Conservation (phyloP, 2,329 filamentous ascomycete genomes). For the Westerdykella aurantiaca region DNA sequence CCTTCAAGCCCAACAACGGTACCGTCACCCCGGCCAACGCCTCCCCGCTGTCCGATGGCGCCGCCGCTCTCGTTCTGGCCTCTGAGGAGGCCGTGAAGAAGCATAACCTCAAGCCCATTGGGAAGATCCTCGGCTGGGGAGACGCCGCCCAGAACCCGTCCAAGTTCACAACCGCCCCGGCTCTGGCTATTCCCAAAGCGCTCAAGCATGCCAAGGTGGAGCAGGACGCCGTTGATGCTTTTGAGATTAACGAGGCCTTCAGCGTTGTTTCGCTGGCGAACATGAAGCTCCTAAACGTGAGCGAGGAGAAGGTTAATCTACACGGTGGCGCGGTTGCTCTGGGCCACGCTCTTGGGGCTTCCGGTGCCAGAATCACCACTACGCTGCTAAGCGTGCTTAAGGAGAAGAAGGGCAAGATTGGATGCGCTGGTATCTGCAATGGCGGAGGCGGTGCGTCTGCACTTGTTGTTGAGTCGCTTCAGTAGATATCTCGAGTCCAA, state of each 20-base stretch:
- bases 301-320: slow-evolving; percentile 84
- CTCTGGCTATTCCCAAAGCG: slow-evolving; percentile 93
- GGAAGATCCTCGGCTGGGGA: slow-evolving; percentile 95
- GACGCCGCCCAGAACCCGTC: slow-evolving; percentile 86
- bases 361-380: slow-evolving; percentile 86
- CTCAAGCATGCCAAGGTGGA: slow-evolving; percentile 87
- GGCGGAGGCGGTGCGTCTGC: slow-evolving; percentile 93
- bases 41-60: slow-evolving; percentile 91
- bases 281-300: slow-evolving; percentile 79
- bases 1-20: slow-evolving; percentile 76
- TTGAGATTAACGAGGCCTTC: slow-evolving; percentile 99
- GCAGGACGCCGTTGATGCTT: slow-evolving; percentile 75
- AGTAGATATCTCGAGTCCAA: slow-evolving; percentile 16
- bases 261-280: slow-evolving; percentile 94
- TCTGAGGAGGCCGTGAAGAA: slow-evolving; percentile 92
- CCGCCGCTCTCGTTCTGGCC: slow-evolving; percentile 84
- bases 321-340: slow-evolving; percentile 94
- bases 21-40: slow-evolving; percentile 96
- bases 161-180: slow-evolving; percentile 92
- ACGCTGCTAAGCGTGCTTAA: slow-evolving; percentile 84
- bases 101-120: slow-evolving; percentile 83
- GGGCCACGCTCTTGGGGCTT: slow-evolving; percentile 89
- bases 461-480: slow-evolving; percentile 69
- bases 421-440: slow-evolving; percentile 94
- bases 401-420: slow-evolving; percentile 90